A percentile compares a stretch with the other conserved stretches of the same genome.
Evolutionary conservation across 1,284 basidiomycete genomes (phyloP).

Genomic region (Takashimella tepidaria): DNA sequence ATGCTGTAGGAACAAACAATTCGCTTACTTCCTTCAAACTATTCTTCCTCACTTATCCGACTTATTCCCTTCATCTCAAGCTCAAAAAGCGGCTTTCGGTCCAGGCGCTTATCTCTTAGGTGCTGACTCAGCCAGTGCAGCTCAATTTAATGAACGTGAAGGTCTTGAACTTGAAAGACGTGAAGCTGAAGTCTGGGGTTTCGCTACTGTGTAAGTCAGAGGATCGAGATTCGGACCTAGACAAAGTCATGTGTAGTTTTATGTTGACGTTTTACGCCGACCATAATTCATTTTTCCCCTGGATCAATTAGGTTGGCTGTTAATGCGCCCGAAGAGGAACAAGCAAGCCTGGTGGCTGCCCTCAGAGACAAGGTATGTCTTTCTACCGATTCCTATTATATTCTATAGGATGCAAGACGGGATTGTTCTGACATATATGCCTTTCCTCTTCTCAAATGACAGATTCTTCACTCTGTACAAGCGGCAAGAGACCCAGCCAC

Average conservation of each 20-base stretch:
- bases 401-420: not conserved
- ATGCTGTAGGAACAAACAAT: conserved; percentile 66
- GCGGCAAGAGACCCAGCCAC: conserved; percentile 36
- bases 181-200: conserved; percentile 48
- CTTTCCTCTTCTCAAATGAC: too few relatives aligned
- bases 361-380: conserved; percentile 91
- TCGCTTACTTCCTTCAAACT: conserved; percentile 74
- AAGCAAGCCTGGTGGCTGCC: conserved; percentile 73
- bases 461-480: conserved; percentile 48
- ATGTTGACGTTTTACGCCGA: too few relatives aligned
- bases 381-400: conserved; percentile 38
- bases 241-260: too few relatives aligned
- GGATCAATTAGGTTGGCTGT: conserved; percentile 64
- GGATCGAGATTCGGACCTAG: conserved; percentile 48
- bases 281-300: not conserved
- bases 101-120: conserved; percentile 47
- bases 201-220: conserved; percentile 73
- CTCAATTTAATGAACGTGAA: conserved; percentile 66
- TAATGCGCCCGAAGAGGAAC: conserved; percentile 75
- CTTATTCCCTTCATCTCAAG: conserved; percentile 86
- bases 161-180: conserved; percentile 50
- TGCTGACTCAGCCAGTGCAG: conserved; percentile 25
- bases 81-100: conserved; percentile 55
- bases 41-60: conserved; percentile 67
- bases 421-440: conserved; percentile 1